Base-by-base conservation (phyloP, 2,329 filamentous ascomycete genomes). In the Camillea tinctor region DNA sequence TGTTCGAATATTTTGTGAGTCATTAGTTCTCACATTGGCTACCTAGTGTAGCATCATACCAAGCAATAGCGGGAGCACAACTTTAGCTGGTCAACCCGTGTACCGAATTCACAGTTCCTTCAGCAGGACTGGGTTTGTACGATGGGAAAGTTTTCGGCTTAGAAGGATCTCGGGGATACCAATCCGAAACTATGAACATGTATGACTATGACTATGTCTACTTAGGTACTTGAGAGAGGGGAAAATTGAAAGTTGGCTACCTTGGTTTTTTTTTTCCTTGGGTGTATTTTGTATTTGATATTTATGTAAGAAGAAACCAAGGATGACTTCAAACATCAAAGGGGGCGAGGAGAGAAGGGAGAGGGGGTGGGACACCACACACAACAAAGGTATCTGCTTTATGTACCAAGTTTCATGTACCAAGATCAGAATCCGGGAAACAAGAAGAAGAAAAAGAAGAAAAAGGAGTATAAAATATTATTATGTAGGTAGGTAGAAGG, bases 91-190 rank as follows among this genome's bases (percentile, higher is more conserved):
- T 44, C 36, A n/a, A 44, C 17, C 36, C 36, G 13, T 44, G 36
- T 44, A 44, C 36, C 36, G 6, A 44, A n/a, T 44, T 44, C 11
- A 44, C 17, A 58, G 17, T n/a, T 53, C 53, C 54, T 26, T 44
- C 24, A 52, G 55, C 49, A n/a, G 60, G 20, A 48, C 54, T n/a
- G n/a, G n/a, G n/a, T n/a, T 51, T 61, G 62, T 62, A 62, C 58
- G 11, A 7, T 44, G 36, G 3, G 15, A 44, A 4, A 44, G 6
- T 30, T 4, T 30, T 6, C 36, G 36, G 36, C 36, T 17, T 44
- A 11, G 36, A n/a, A 2, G 36, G 11, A 17, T 15, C 17, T n/a
- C 36, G 36, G 36, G 36, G 17, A 44, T 15, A 44, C 36, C 36
- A 44, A 15, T 11, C 36, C 17, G 36, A 44, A 7, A 44, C 36